A percentile compares a stretch with the other conserved stretches of the same genome.
Evolutionary conservation across 192 early-diverging fungal genomes (phyloP).

Genomic region (Gryganskiella cystojenkinii): DNA sequence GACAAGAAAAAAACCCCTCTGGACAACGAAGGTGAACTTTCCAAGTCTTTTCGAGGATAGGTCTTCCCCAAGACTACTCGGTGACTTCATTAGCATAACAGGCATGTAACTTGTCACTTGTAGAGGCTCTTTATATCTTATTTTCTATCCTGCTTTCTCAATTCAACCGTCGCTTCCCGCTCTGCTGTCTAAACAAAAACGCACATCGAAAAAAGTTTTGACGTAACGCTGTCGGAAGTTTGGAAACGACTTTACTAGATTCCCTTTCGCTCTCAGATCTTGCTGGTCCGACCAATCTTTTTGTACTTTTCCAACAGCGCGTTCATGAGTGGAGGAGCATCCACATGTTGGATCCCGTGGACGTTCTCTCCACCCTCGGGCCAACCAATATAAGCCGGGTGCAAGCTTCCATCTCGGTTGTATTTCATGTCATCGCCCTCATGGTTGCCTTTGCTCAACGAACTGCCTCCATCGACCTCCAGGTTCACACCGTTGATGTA

Average conservation of each 20-base stretch:
- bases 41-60: too few species aligned
- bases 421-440: slow-evolving; percentile 5
- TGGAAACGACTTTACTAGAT: too few species aligned
- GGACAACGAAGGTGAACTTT: too few species aligned
- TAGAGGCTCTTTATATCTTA: too few species aligned
- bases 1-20: background rate
- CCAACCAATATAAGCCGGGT: slow-evolving; percentile 20
- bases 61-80: too few species aligned
- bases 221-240: too few species aligned
- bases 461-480: slow-evolving; percentile 23
- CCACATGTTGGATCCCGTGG: slow-evolving; percentile 15
- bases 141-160: too few species aligned
- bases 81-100: too few species aligned
- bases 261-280: slow-evolving; percentile 6
- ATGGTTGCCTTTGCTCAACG: slow-evolving; percentile 8
- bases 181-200: too few species aligned
- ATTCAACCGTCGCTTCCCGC: too few species aligned
- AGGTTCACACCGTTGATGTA: slow-evolving; percentile 29
- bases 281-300: slow-evolving; percentile 1
- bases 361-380: slow-evolving; percentile 10
- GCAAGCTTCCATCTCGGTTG: slow-evolving; percentile 15
- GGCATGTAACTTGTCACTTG: too few species aligned
- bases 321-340: slow-evolving; percentile 4
- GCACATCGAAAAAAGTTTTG: too few species aligned
- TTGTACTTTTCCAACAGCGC: slow-evolving; percentile 3